Base-by-base conservation (phyloP, 2,329 filamentous ascomycete species). In the Hypoxylon sp. region DNA sequence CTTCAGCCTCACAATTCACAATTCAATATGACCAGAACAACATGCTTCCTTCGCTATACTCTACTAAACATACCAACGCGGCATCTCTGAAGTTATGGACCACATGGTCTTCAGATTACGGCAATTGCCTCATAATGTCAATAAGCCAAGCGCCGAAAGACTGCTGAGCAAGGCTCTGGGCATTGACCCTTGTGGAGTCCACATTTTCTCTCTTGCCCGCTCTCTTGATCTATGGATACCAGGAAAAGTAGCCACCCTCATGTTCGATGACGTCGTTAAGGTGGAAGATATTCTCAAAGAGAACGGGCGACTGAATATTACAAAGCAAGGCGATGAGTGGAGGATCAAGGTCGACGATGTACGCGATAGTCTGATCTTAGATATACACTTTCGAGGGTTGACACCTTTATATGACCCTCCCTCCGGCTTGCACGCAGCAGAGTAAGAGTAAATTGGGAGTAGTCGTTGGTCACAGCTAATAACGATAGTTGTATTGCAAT, bases 401-500 rank as follows among this genome's bases (percentile, higher is more conserved):
- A 60, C 65, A 8, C 42, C 59, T 39, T 47, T 67, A 50, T 55
- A 59, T 26, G 65, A 67, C 11, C 59, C 65, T n/a, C 54, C 51
- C n/a, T 19, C 35, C 1, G 59, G 46, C 22, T 31, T 26, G 0
- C 54, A 64, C 29, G n/a, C 14, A 24, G 65, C 65, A 9, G 60
- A 64, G 59, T 67, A 60, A 29, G 54, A 24, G 13, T n/a, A n/a
- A n/a, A n/a, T n/a, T n/a, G n/a, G n/a, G n/a, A n/a, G n/a, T n/a
- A n/a, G n/a, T n/a, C n/a, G n/a, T n/a, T n/a, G n/a, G n/a, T n/a
- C n/a, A n/a, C n/a, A n/a, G n/a, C n/a, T 64, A 46, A 67, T 31
- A n/a, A 0, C 33, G 13, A 10, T 26, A 75, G 71, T 26, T 76
- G 70, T 29, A 72, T 75, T 37, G 74, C 73, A 8, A 71, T 74